Conservation (phyloP, 257 asterid genomes). For the Penstemon eatonii region DNA sequence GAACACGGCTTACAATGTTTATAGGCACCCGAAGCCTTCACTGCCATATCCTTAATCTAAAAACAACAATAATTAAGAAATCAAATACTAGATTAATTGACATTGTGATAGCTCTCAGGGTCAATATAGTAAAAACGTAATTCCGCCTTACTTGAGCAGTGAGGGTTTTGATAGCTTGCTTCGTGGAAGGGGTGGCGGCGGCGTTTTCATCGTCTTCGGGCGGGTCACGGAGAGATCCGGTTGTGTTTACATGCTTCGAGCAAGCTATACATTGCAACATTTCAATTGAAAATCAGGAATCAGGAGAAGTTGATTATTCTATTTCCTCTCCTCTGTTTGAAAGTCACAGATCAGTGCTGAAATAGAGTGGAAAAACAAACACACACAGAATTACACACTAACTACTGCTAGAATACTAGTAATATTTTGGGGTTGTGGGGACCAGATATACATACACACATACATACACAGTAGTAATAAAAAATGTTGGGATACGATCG, state of each 20-base stretch:
- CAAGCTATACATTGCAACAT: constrained; percentile 97
- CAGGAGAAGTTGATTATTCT: constrained; percentile 29
- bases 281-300: constrained; percentile 8
- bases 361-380: constrained; percentile 35
- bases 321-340: constrained; percentile 11
- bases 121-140: background rate
- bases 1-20: constrained; percentile 92
- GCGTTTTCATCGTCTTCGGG: constrained; percentile 57
- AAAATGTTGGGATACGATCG: constrained; percentile 23
- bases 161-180: constrained; percentile 72
- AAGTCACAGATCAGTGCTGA: constrained; percentile 24
- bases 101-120: background rate
- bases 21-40: constrained; percentile 95
- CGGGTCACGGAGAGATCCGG: constrained; percentile 69
- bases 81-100: background rate
- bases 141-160: constrained; percentile 60
- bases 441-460: background rate
- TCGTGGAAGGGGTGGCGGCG: constrained; percentile 55
- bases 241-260: constrained; percentile 61
- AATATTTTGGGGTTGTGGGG: too few species aligned
- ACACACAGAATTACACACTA: constrained; percentile 20
- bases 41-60: constrained; percentile 91
- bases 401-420: too few species aligned
- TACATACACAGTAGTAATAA: constrained; percentile 22
- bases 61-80: background rate